A percentile compares a stretch with the other conserved stretches of the same genome.
These are phyloP conservation scores for Barnettozyma vustinii DNA, from an alignment of 805 yeast species.

Conservation along the genomic window DNA sequence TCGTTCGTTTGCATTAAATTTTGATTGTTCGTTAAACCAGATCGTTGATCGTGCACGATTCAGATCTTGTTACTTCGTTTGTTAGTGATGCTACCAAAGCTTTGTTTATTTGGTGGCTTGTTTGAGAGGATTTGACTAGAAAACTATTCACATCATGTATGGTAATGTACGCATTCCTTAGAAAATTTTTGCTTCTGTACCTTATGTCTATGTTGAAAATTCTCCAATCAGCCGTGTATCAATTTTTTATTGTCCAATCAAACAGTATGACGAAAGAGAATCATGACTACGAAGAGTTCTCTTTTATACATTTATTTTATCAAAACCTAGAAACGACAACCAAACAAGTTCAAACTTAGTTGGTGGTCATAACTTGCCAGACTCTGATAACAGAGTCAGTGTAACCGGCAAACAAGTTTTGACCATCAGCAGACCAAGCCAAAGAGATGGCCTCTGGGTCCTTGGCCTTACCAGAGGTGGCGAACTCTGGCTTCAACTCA, in stretches of 20 bases:
- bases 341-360: constrained; percentile 15
- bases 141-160: not conserved
- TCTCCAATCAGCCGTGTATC: too few species aligned
- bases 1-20: not conserved
- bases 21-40: not conserved
- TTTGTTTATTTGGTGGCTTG: not conserved
- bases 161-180: not conserved
- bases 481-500: constrained; percentile 97
- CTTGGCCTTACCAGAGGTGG: constrained; percentile 81
- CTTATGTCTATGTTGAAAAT: too few species aligned
- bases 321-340: constrained; percentile 6
- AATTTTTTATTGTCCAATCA: too few species aligned
- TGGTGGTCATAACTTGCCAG: constrained; percentile 97
- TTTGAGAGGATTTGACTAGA: not conserved
- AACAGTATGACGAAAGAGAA: too few species aligned
- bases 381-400: constrained; percentile 99
- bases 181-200: not conserved
- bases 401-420: constrained; percentile 99
- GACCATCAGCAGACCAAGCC: constrained; percentile 99
- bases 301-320: constrained; percentile 4
- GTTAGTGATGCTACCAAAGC: not conserved
- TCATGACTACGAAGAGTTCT: too few species aligned
- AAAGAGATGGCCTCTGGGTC: constrained; percentile 97
- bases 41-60: too few species aligned
- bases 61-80: too few species aligned